Percentiles rank a stretch among this genome's conserved stretches.
Conservation (phyloP, 306 rosid species). For the Glycine tomentella region DNA sequence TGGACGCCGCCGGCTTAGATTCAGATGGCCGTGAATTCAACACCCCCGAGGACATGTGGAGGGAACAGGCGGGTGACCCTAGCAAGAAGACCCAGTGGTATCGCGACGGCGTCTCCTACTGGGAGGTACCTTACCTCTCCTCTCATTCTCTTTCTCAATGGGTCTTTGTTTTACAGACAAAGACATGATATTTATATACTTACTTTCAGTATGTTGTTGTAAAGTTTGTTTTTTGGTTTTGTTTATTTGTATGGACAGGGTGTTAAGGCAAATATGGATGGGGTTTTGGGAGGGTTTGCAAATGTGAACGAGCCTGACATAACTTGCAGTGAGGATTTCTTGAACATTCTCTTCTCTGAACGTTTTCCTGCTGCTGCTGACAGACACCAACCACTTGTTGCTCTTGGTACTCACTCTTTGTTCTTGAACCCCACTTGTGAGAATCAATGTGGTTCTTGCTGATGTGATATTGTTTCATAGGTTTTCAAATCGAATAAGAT, state of each 20-base stretch:
- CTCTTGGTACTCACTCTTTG: conserved; percentile 63
- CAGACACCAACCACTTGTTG: conserved; percentile 66
- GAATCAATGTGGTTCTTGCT: not conserved
- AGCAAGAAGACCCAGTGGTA: conserved; percentile 82
- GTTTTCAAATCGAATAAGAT: not conserved
- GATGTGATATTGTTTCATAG: conserved; percentile 15
- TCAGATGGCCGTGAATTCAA: conserved; percentile 74
- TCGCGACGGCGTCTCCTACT: conserved; percentile 82
- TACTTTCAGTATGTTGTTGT: not conserved
- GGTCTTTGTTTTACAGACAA: not conserved
- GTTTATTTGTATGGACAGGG: conserved; percentile 54
- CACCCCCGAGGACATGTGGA: conserved; percentile 91
- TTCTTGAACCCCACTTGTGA: not conserved
- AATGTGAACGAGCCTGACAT: conserved; percentile 76
- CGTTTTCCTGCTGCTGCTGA: conserved; percentile 57
- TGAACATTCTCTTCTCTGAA: conserved; percentile 66
- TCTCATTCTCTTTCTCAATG: not conserved
- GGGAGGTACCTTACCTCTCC: conserved; percentile 71
- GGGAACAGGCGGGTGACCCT: conserved; percentile 73
- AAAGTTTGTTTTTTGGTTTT: conserved; percentile 1
- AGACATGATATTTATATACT: not conserved
- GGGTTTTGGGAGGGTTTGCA: conserved; percentile 88
- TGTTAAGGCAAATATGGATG: conserved; percentile 86
- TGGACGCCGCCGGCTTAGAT: conserved; percentile 78
- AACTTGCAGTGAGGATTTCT: conserved; percentile 77